Evolutionary conservation across 441 rosid genomes (phyloP), one percentile per base, ranked within the genome.

Genomic region (Corymbia citriodora): DNA sequence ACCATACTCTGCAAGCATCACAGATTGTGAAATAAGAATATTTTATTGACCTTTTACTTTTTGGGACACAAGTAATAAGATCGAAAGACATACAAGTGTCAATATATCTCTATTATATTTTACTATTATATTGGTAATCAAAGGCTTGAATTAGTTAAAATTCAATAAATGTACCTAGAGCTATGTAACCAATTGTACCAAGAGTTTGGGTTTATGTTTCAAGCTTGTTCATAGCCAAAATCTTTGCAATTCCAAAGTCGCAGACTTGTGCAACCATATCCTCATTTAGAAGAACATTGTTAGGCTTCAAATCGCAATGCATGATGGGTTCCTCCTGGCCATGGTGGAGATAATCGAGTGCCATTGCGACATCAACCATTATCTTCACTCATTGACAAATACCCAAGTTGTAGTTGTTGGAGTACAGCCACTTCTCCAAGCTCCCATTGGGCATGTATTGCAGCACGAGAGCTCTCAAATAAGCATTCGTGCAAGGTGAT

Each of bases 201-300:
- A 86, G 92, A 12, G 92, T 72, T 89, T 10, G 61, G 23, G 83
- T 91, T 59, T 25, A 59, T 40, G 52, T 91, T 86, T 65, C 88
- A 72, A 31, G 18, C 88, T 55, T 89, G 85, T 63, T 48, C 52
- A 72, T 68, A 52, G 61, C 18, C 27, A 54, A 55, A 40, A 74
- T 55, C 29, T n/a, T 79, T 1, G 90, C 85, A 5, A 55, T 25
- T 25, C 92, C 94, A 82, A 94, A 93, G 83, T 93, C 94, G 21
- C 92, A 88, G 31, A 92, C 92, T 68, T 88, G 91, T 6, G 93
- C 93, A 25, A 90, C 91, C 91, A 92, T 57, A 29, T 92, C 88
- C 45, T 70, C 59, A 25, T 91, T 93, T 7, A 93, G 87, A 3
- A 92, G 89, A 57, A 91, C 90, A 54, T 92, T 92, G 19, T 55